A percentile compares a stretch with the other conserved stretches of the same genome.
These are phyloP conservation scores for Carallia brachiata DNA, from an alignment of 345 rosid species.

Conservation along the genomic window DNA sequence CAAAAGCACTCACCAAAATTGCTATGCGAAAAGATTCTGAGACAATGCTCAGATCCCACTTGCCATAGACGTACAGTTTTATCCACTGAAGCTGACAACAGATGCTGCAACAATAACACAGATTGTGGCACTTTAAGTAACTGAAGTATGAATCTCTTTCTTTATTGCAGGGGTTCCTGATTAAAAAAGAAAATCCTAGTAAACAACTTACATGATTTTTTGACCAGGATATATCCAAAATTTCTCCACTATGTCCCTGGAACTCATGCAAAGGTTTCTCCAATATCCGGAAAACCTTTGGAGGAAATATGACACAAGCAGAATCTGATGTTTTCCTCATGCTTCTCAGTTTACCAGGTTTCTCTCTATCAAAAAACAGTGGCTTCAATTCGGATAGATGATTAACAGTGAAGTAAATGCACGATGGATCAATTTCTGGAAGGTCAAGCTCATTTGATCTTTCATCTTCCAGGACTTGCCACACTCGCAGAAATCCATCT, in stretches of 20 bases:
- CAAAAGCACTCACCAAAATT: slow-evolving; percentile 56
- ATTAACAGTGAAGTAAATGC: slow-evolving; percentile 35
- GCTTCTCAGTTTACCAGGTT: slow-evolving; percentile 25
- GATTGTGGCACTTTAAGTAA: neutral
- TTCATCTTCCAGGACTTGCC: slow-evolving; percentile 23
- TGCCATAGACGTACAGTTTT: slow-evolving; percentile 79
- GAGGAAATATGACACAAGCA: slow-evolving; percentile 44
- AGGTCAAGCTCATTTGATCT: slow-evolving; percentile 18
- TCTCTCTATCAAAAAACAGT: slow-evolving; percentile 22
- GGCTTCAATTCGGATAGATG: slow-evolving; percentile 32
- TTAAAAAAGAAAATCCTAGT: neutral
- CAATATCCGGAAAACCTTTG: slow-evolving; percentile 34
- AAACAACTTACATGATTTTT: slow-evolving; percentile 23
- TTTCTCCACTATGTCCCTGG: slow-evolving; percentile 44
- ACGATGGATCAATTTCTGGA: slow-evolving; percentile 34
- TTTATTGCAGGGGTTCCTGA: neutral
- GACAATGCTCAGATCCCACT: slow-evolving; percentile 58
- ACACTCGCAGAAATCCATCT: slow-evolving; percentile 30
- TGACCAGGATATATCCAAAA: slow-evolving; percentile 55
- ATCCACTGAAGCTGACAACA: slow-evolving; percentile 78
- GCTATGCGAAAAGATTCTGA: slow-evolving; percentile 59
- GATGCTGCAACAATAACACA: slow-evolving; percentile 51
- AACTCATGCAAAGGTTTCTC: slow-evolving; percentile 52
- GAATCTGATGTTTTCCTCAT: slow-evolving; percentile 25
- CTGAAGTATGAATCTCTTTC: neutral